Base-by-base conservation (phyloP, 2,329 filamentous ascomycete genomes). In the Mycogone perniciosa region DNA sequence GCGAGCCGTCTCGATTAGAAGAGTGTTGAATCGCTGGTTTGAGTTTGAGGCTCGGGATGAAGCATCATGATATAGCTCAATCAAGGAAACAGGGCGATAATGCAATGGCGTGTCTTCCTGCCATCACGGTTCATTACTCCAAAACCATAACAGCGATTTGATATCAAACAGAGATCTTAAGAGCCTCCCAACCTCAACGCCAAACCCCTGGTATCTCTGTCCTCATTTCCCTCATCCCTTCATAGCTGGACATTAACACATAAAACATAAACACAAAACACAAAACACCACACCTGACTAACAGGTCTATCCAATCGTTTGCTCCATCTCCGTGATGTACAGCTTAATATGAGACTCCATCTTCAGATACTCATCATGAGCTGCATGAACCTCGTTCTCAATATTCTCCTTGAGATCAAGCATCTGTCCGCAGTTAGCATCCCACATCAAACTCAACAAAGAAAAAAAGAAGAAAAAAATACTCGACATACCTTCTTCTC, bases 241-340 rank as follows among this genome's bases (percentile, higher is more conserved):
- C 42, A 41, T 58, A 10, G 29, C 20, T 11, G 33, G 27, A 34
- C 46, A 33, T 34, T 27, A 35, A 39, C 50, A 50, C 47, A 46
- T 51, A 50, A 42, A 46, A 44, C 49, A 50, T 53, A 54, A 54
- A 42, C 43, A 55, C 7, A 33, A 50, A 33, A 41, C 35, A 9
- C 30, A 20, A 31, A 20, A 31, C 34, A n/a, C 7, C 34, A 42
- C 41, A 30, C 20, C 34, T 31, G 35, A 35, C 46, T 26, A 50
- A 8, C 13, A 35, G 8, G 13, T 8, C 45, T 51, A 54, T 29
- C 56, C 74, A 59, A 93, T 81, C 51, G 85, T 86, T 71, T 96
- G 91, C 71, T 97, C 93, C 91, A 99, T 96, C 76, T 99, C 93
- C 4, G 88, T 95, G 64, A 99, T 95, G 74, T 99, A 99, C 56